phyloP scores from a whole-genome alignment of 176 grass and related monocot species.

The Raddia guianensis region DNA sequence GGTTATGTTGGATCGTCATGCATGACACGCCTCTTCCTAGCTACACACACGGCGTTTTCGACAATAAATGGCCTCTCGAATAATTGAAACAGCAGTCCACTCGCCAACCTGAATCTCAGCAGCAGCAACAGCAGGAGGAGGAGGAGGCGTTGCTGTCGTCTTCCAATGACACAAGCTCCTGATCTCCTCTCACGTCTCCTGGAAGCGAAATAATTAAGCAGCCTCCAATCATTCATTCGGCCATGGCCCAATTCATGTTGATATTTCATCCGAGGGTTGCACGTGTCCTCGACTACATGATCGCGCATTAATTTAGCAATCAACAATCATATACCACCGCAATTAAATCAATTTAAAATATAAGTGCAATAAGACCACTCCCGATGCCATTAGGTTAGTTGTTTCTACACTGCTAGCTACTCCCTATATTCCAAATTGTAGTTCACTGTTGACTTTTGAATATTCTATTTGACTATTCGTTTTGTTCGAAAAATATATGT shows the following conservation, averaged over 20 bases:
- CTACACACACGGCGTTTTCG: not conserved
- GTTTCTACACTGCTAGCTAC: too few species aligned
- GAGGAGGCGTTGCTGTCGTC: slow-evolving; percentile 25
- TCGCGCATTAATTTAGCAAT: not conserved
- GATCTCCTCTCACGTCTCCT: slow-evolving; percentile 29
- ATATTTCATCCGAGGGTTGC: not conserved
- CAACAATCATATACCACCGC: not conserved
- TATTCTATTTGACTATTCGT: too few species aligned
- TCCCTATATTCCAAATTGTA: too few species aligned
- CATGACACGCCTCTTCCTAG: not conserved
- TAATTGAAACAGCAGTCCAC: not conserved
- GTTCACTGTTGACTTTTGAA: too few species aligned
- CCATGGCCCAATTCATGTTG: not conserved
- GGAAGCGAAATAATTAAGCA: not conserved
- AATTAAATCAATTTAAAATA: too few species aligned
- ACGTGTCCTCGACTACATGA: slow-evolving; percentile 12
- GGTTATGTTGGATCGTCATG: not conserved
- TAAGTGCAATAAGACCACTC: too few species aligned
- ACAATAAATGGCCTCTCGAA: not conserved
- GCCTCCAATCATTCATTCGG: slow-evolving; percentile 19
- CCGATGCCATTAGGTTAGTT: too few species aligned
- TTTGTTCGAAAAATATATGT: too few species aligned
- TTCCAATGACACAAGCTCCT: not conserved
- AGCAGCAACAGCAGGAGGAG: not conserved
- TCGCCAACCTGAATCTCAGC: not conserved